These are phyloP conservation scores for Trichothecium sympodiale DNA, from an alignment of 2,329 filamentous ascomycete species.

Conservation along the genomic window DNA sequence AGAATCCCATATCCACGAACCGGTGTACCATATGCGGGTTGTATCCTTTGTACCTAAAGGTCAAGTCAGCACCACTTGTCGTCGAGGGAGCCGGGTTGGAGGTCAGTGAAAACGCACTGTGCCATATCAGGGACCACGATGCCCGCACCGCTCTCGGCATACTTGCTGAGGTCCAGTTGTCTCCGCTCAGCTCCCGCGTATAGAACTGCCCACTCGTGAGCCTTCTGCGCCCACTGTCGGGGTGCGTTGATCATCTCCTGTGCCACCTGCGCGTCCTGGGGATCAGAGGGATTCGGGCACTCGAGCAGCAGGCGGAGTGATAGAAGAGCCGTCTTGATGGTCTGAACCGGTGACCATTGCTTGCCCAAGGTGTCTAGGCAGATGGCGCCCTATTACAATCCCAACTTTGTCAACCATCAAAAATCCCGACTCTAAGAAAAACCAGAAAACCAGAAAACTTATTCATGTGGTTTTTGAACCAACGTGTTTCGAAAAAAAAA, in stretches of 20 bases:
- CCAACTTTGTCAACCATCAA: neutral
- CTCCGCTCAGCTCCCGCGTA: slow-evolving; percentile 63
- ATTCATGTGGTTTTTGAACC: neutral
- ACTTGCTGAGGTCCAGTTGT: slow-evolving; percentile 24
- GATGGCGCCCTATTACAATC: slow-evolving; percentile 79
- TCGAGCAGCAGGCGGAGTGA: slow-evolving; percentile 89
- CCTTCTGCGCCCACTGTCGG: slow-evolving; percentile 67
- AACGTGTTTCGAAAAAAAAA: neutral
- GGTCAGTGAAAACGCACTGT: neutral
- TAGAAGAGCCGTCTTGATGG: slow-evolving; percentile 88
- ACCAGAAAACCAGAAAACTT: no score
- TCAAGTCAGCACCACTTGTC: no score
- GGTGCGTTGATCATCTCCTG: slow-evolving; percentile 76
- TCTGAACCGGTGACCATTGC: slow-evolving; percentile 92
- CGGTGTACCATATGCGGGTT: slow-evolving; percentile 72
- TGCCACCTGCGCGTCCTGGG: slow-evolving; percentile 92
- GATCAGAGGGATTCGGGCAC: slow-evolving; percentile 89
- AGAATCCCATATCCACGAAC: slow-evolving; percentile 87
- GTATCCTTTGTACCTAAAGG: slow-evolving; percentile 63
- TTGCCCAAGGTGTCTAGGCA: slow-evolving; percentile 85
- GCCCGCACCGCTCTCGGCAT: slow-evolving; percentile 12
- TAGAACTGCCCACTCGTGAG: slow-evolving; percentile 81
- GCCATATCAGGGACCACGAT: neutral
- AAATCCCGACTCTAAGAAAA: neutral
- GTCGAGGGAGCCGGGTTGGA: no score